These are phyloP conservation scores for Silene uniflora DNA, from an alignment of 148 eudicot genomes.

Conservation along the genomic window DNA sequence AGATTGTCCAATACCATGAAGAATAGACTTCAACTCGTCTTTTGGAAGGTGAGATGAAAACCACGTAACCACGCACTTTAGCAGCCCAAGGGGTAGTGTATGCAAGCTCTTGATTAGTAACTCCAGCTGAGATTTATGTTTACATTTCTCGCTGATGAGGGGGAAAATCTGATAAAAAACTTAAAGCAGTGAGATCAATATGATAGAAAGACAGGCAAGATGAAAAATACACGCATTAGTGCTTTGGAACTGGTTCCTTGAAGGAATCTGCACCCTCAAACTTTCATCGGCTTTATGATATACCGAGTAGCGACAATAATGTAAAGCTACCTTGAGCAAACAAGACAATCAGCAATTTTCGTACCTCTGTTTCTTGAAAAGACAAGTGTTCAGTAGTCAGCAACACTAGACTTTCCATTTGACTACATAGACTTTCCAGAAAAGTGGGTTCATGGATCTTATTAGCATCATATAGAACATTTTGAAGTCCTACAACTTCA, in stretches of 20 bases:
- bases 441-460: constrained; percentile 32
- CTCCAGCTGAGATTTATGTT: constrained; percentile 52
- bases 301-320: neutral
- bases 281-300: neutral
- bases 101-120: constrained; percentile 49
- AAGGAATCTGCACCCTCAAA: neutral
- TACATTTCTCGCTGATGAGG: constrained; percentile 45
- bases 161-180: constrained; percentile 58
- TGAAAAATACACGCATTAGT: neutral
- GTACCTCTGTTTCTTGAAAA: constrained; percentile 74
- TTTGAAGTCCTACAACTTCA: constrained; percentile 58
- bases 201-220: neutral
- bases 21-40: constrained; percentile 48
- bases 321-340: neutral
- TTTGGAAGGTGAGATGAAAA: constrained; percentile 68
- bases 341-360: neutral
- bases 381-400: constrained; percentile 42
- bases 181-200: constrained; percentile 11
- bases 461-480: constrained; percentile 38
- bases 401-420: constrained; percentile 45
- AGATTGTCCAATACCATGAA: constrained; percentile 42
- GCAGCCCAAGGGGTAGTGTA: constrained; percentile 78
- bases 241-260: neutral
- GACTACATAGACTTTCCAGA: constrained; percentile 46
- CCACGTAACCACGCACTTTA: constrained; percentile 68